Evolutionary conservation across 805 yeast genomes (phyloP), one percentile per base, ranked within the genome.

Genomic region (Teunomyces panamensis): DNA sequence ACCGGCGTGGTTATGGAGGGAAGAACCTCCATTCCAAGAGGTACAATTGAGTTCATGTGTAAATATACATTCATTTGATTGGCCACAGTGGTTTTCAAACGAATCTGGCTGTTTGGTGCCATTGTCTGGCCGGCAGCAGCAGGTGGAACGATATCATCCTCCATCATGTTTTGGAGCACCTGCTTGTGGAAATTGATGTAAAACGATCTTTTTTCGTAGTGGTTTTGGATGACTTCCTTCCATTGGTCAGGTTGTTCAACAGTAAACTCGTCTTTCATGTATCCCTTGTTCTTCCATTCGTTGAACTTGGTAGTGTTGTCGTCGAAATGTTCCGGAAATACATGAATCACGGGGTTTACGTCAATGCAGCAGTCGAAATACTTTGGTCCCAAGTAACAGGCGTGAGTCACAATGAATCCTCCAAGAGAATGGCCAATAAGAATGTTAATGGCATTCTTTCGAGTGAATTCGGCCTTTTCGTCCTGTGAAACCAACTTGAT

Each of bases 351-450:
- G 0, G 91, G 86, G 55, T 86, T 92, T 26, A 84, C 63, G 1
- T 78, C 66, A 2, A 85, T 60, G 8, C 79, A 68, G 5, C 80
- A 70, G 48, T 81, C 81, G 55, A 81, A 77, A 43, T 83, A 61
- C n/a, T 57, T 50, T 0, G 89, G 88, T 46, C 75, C 79, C 34
- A 74, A 62, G 11, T 69, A 66, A 0, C 77, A 74, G 3, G 84
- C 79, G 49, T 73, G 64, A 3, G 83, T 49, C 0, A 77, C 74
- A 46, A 68, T 74, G 52, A 71, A 74, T 0, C 89, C 95, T 8
- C 94, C 94, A 79, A 84, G 77, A 0, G 92, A 85, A 59, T 87
- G 95, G 4, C 94, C 94, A 17, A 86, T 59, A 2, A 73, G 57
- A 4, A 87, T 72, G 49, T 69, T 74, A 14, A 73, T 61, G 26